phyloP scores from a whole-genome alignment of 176 grass and related monocot genomes.

The Melocanna baccifera region DNA sequence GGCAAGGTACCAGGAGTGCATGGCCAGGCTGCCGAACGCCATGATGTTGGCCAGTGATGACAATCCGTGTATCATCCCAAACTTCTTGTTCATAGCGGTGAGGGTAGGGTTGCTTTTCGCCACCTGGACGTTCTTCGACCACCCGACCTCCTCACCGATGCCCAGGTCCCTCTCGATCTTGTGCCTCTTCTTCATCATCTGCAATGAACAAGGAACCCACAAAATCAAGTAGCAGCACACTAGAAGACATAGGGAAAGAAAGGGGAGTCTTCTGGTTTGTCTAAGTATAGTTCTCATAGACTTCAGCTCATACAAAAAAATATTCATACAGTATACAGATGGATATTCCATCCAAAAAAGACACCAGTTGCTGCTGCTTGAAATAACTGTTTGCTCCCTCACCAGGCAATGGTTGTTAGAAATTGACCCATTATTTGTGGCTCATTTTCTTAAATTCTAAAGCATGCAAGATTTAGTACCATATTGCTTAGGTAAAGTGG shows the following conservation, averaged over 20 bases:
- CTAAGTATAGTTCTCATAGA: not conserved
- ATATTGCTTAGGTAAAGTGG: too few relatives aligned
- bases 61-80: slow-evolving; percentile 93
- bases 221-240: not conserved
- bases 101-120: slow-evolving; percentile 78
- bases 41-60: slow-evolving; percentile 91
- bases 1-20: slow-evolving; percentile 92
- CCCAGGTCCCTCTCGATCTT: slow-evolving; percentile 83
- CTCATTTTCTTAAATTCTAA: too few relatives aligned
- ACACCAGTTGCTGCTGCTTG: not conserved
- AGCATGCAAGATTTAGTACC: too few relatives aligned
- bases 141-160: slow-evolving; percentile 88
- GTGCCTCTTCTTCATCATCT: slow-evolving; percentile 99
- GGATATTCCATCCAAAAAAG: not conserved
- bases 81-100: slow-evolving; percentile 85
- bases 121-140: slow-evolving; percentile 84
- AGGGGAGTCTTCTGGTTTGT: not conserved
- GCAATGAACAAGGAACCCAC: slow-evolving; percentile 7
- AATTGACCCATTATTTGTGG: too few relatives aligned
- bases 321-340: not conserved
- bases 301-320: not conserved
- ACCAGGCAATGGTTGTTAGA: not conserved
- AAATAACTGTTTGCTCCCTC: not conserved
- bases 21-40: slow-evolving; percentile 89
- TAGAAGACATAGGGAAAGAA: not conserved